Base-by-base conservation (phyloP, 805 yeast species). In the Clavispora fructus region DNA sequence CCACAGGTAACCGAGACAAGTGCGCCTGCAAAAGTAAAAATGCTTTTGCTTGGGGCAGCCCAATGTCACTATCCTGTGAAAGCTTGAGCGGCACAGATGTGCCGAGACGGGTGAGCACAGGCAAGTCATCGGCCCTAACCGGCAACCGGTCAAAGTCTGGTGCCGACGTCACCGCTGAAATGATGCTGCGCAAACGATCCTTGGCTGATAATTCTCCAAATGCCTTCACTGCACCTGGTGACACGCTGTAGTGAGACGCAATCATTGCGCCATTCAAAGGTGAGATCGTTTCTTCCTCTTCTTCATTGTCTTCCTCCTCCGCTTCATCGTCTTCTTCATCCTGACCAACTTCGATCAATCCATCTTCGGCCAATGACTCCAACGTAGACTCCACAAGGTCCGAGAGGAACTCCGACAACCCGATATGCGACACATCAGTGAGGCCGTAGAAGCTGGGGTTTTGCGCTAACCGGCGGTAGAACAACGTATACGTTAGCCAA, bases 381-480 rank as follows among this genome's bases (percentile, higher is more conserved):
- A 92, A 58, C 0, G 87, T 73, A 6, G 66, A 68, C 59, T 94
- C 98, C 11, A 92, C 85, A 11, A 89, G 60, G 40, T 90, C 97
- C 0, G 97, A 90, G 37, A 94, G 66, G 62, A 75, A 88, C 44
- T 85, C 91, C 1, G 95, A 88, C 7, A 92, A 62, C 0, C 95
- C 95, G 28, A 75, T 64, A 39, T 80, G 80, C 1, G 86, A 68
- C 3, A 75, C 70, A 49, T 83, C 87, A 35, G 70, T 71, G 7
- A 88, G 77, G n/a, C 90, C 96, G 59, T 94, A 94, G 60, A 78
- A 94, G 48, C 94, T 81, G 4, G 99, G 97, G 61, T 94, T 94
- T 31, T 78, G 74, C 46, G 81, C 85, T 17, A 94, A 61, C 42
- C 98, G 73, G 52, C 95, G 73, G 64, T 88, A 94, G 58, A 91